Base-by-base conservation (phyloP, 1,284 basidiomycete genomes). In the Marasmius sp. region DNA sequence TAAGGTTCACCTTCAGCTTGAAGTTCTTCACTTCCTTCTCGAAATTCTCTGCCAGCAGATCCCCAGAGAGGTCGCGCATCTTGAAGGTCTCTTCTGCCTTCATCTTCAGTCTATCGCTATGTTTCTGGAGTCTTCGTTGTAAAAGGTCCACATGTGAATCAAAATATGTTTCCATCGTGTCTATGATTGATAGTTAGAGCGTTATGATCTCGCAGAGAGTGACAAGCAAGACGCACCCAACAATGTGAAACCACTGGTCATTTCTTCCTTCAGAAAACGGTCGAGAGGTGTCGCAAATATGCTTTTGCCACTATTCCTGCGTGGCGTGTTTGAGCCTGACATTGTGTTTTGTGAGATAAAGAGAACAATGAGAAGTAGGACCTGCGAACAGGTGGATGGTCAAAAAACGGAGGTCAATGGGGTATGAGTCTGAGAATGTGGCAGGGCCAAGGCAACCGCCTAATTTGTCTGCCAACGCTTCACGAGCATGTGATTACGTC, bases 111-210 rank as follows among this genome's bases (percentile, higher is more conserved):
- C 86, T 83, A 64, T 94, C 91, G 61, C 92, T 89, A 67, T 94
- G 93, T 61, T 92, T 94, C 74, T 93, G 90, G 38, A 96, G 84
- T 60, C 88, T 87, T 43, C 95, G 87, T 71, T 97, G 94, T 41
- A 96, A 79, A 1, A 97, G 84, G 74, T 97, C 95, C 64, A 97
- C 80, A 66, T 93, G 88, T 2, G 95, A 94, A 75, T 97, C 94
- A 69, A 92, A 93, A 71, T 89, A 95, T 0, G 93, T 95, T 74
- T 95, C 92, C 74, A 94, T 79, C n/a, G 92, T 93, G 72, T 93
- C 91, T 92, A 36, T 11, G 6, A 2, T 6, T 34, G 14, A n/a
- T 22, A 33, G 34, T 52, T 7, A 9, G 27, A 16, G 12, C 20
- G 3, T 52, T 27, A 33, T 5, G 5, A 27, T 2, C 5, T 27